These are phyloP conservation scores for Tylopilus sp. DNA, from an alignment of 1,284 basidiomycete genomes.

Conservation along the genomic window DNA sequence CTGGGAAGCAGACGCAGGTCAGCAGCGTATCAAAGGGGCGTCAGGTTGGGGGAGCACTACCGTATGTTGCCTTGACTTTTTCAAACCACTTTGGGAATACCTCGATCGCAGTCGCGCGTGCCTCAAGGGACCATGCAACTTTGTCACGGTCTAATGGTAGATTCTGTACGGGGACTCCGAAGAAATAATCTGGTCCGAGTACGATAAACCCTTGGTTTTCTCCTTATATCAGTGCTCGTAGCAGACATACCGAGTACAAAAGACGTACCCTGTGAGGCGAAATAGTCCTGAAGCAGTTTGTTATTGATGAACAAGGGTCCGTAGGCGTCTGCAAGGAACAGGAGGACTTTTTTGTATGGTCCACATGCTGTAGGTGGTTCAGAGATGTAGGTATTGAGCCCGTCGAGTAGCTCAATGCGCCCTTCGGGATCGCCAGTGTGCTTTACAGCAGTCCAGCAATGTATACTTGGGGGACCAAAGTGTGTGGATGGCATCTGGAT, in stretches of 20 bases:
- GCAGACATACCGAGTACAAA: not conserved
- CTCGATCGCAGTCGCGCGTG: constrained; percentile 19
- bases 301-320: constrained; percentile 58
- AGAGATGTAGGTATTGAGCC: constrained; percentile 58
- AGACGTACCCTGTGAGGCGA: constrained; percentile 52
- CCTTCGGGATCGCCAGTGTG: constrained; percentile 57
- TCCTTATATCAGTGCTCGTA: too few relatives aligned
- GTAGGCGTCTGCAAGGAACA: constrained; percentile 58
- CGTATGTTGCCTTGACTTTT: constrained; percentile 26
- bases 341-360: constrained; percentile 49
- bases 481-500: constrained; percentile 31
- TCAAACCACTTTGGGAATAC: constrained; percentile 38
- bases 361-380: constrained; percentile 45
- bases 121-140: constrained; percentile 26
- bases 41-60: constrained; percentile 8
- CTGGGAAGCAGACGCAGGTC: constrained; percentile 5
- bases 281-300: constrained; percentile 58
- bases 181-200: constrained; percentile 42
- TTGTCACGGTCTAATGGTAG: constrained; percentile 20
- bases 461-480: constrained; percentile 50
- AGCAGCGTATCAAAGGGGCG: not conserved
- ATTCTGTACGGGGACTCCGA: constrained; percentile 29
- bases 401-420: constrained; percentile 51
- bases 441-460: constrained; percentile 55
- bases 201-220: constrained; percentile 42